phyloP scores from a whole-genome alignment of 768 basidiomycete genomes.

The Pleurotus giganteus region DNA sequence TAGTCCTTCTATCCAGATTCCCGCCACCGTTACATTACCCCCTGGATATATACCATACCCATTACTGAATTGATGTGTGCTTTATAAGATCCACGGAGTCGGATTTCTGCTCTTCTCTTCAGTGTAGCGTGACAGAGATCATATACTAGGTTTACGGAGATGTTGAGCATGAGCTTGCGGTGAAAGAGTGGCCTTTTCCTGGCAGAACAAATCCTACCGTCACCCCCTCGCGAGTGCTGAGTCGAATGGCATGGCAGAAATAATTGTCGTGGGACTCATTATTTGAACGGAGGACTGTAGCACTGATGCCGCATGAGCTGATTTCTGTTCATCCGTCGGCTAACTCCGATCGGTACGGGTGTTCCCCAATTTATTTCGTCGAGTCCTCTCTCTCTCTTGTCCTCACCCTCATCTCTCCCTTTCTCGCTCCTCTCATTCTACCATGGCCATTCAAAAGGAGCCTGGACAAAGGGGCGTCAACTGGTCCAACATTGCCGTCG shows the following conservation, averaged over 20 bases:
- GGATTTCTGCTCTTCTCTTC: background rate
- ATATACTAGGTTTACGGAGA: too few species aligned
- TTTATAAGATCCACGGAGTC: conserved; percentile 7
- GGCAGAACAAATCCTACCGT: too few species aligned
- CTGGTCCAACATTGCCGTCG: conserved; percentile 95
- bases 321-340: conserved; percentile 16
- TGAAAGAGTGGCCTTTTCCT: background rate
- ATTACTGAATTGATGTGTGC: conserved; percentile 17
- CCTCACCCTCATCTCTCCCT: conserved; percentile 17
- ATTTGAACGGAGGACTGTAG: too few species aligned
- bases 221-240: too few species aligned
- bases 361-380: conserved; percentile 20
- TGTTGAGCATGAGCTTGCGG: background rate
- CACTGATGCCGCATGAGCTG: too few species aligned
- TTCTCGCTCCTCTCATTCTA: conserved; percentile 16
- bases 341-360: conserved; percentile 31
- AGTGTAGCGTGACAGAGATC: background rate
- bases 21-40: conserved; percentile 14
- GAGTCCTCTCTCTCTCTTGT: conserved; percentile 19
- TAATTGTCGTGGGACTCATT: too few species aligned
- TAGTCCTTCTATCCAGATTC: background rate
- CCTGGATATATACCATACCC: conserved; percentile 17
- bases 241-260: background rate
- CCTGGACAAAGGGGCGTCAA: conserved; percentile 90
- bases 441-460: conserved; percentile 81